Conservation (phyloP, 768 basidiomycete species). For the Kwoniella mangroviensis region DNA sequence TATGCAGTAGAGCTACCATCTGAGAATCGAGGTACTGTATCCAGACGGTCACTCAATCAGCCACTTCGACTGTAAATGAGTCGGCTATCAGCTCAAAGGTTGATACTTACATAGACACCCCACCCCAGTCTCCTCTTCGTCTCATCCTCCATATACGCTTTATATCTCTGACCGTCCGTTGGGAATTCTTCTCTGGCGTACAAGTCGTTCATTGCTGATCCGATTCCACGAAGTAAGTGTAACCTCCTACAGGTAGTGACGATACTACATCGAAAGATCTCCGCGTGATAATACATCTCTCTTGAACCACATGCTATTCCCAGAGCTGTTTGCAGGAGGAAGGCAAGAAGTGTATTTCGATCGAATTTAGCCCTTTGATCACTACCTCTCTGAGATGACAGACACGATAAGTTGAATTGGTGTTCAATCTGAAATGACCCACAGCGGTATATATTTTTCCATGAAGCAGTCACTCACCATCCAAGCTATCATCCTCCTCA, state of each 20-base stretch:
- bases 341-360: conserved; percentile 36
- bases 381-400: conserved; percentile 39
- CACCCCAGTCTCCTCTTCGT: conserved; percentile 43
- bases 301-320: conserved; percentile 48
- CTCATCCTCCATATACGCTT: conserved; percentile 48
- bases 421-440: too few species aligned
- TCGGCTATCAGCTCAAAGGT: neutral
- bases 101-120: conserved; percentile 50
- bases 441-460: too few species aligned
- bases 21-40: conserved; percentile 44
- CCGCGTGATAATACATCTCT: conserved; percentile 49
- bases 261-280: conserved; percentile 47
- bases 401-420: neutral
- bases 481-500: conserved; percentile 47
- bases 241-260: conserved; percentile 42
- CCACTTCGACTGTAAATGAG: too few species aligned
- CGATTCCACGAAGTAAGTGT: conserved; percentile 39
- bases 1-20: conserved; percentile 33
- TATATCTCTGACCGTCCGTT: conserved; percentile 28
- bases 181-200: conserved; percentile 26
- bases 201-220: conserved; percentile 35
- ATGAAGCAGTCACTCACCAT: conserved; percentile 38
- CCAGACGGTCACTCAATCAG: neutral
- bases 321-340: conserved; percentile 39
- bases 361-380: conserved; percentile 52